These are phyloP conservation scores for Myriangium duriaei DNA, from an alignment of 2,329 filamentous ascomycete species.

Conservation along the genomic window DNA sequence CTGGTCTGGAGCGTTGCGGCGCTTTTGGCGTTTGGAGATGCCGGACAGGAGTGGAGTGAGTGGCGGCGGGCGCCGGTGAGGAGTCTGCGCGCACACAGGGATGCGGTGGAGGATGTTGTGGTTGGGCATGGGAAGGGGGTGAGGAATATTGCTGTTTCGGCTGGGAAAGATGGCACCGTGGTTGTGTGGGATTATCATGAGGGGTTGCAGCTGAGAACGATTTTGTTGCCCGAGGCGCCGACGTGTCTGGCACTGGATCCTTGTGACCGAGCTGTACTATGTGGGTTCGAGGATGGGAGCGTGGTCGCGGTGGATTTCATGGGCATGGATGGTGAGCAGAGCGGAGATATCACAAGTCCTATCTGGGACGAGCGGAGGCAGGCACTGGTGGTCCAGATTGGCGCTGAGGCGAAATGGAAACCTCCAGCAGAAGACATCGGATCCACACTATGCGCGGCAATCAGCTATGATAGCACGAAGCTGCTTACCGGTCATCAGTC, in stretches of 20 bases:
- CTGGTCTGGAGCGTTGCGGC: slow-evolving; percentile 56
- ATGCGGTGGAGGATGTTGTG: slow-evolving; percentile 52
- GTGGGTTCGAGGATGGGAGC: slow-evolving; percentile 67
- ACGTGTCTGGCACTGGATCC: slow-evolving; percentile 67
- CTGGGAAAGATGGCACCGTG: slow-evolving; percentile 74
- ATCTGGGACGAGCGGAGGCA: slow-evolving; percentile 43
- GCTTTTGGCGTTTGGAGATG: slow-evolving; percentile 1
- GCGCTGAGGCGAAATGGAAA: slow-evolving; percentile 23
- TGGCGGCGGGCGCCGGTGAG: slow-evolving; percentile 46
- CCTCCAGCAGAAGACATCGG: slow-evolving; percentile 42
- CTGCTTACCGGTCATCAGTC: slow-evolving; percentile 70
- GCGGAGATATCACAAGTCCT: slow-evolving; percentile 21
- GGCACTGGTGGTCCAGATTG: slow-evolving; percentile 37
- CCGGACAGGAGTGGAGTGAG: slow-evolving; percentile 4
- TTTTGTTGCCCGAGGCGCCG: slow-evolving; percentile 64
- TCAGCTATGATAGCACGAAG: slow-evolving; percentile 72
- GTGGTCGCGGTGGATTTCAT: slow-evolving; percentile 71
- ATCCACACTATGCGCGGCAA: slow-evolving; percentile 51
- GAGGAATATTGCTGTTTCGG: slow-evolving; percentile 72
- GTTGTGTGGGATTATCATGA: slow-evolving; percentile 87
- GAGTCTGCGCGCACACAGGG: slow-evolving; percentile 66
- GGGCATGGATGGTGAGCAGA: slow-evolving; percentile 21
- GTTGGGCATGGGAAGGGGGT: slow-evolving; percentile 48
- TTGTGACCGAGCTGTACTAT: slow-evolving; percentile 69
- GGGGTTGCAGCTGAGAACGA: slow-evolving; percentile 64